A percentile compares a stretch with the other conserved stretches of the same genome.
Conservation (phyloP, 306 rosid genomes). For the Glycine latifolia region DNA sequence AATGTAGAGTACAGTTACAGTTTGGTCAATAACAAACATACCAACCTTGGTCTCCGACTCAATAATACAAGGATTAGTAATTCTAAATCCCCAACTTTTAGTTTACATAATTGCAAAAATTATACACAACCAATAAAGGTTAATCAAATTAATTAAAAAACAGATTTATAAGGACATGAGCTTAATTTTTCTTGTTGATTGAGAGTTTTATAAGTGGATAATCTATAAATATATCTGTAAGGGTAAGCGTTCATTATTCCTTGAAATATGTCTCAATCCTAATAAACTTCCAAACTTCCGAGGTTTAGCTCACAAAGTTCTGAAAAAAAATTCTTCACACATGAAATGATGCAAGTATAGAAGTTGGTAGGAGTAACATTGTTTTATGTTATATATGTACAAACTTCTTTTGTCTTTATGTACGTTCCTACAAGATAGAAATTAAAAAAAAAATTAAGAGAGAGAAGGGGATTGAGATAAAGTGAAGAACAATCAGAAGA, state of each 20-base stretch:
- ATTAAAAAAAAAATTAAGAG: not conserved
- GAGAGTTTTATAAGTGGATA: no score
- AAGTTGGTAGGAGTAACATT: not conserved
- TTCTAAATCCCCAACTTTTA: not conserved
- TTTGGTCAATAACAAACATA: slow-evolving; percentile 44
- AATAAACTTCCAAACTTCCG: no score
- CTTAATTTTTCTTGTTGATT: no score
- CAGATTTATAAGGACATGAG: no score
- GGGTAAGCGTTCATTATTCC: no score
- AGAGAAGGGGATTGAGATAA: slow-evolving; percentile 14
- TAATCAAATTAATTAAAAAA: no score
- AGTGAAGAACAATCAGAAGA: slow-evolving; percentile 59
- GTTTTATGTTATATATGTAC: no score
- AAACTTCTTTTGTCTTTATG: slow-evolving; percentile 9
- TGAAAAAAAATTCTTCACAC: no score
- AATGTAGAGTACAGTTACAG: slow-evolving; percentile 59
- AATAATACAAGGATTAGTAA: not conserved
- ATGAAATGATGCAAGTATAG: not conserved
- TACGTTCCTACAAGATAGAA: slow-evolving; percentile 1
- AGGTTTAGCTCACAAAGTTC: no score
- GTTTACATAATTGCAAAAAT: not conserved
- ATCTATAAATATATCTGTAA: no score
- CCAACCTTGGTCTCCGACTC: slow-evolving; percentile 13
- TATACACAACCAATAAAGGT: no score
- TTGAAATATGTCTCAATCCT: no score